Evolutionary conservation across 768 basidiomycete species (phyloP).

Genomic region (Lactarius deliciosus): DNA sequence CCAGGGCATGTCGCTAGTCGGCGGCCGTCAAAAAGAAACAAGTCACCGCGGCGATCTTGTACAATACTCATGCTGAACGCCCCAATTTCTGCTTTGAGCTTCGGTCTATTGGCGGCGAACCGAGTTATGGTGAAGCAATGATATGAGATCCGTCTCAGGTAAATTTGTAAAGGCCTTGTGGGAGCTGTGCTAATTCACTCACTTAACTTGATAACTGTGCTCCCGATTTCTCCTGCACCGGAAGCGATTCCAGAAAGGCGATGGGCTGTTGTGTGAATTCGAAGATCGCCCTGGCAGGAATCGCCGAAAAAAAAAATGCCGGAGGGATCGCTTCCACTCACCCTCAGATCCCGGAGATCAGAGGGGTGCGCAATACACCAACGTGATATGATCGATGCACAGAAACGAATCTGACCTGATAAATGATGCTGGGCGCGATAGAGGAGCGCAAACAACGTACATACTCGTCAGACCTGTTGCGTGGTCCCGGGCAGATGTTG

Average conservation of each 20-base stretch:
- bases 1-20: neutral
- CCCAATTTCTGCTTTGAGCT: neutral
- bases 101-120: neutral
- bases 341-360: neutral
- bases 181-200: neutral
- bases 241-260: neutral
- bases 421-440: neutral
- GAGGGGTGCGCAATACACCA: neutral
- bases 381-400: neutral
- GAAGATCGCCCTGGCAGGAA: neutral
- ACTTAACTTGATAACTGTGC: too few species aligned
- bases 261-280: neutral
- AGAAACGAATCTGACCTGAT: neutral
- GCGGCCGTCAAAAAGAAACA: neutral
- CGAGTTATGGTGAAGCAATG: neutral
- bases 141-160: neutral
- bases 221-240: neutral
- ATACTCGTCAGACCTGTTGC: neutral
- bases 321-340: neutral
- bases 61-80: neutral
- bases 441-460: neutral
- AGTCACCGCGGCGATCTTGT: neutral
- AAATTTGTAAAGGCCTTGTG: neutral
- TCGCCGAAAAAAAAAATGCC: neutral
- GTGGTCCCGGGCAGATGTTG: too few species aligned